Conservation (phyloP, 2,329 filamentous ascomycete species). For the Simplicillium aogashimaense region DNA sequence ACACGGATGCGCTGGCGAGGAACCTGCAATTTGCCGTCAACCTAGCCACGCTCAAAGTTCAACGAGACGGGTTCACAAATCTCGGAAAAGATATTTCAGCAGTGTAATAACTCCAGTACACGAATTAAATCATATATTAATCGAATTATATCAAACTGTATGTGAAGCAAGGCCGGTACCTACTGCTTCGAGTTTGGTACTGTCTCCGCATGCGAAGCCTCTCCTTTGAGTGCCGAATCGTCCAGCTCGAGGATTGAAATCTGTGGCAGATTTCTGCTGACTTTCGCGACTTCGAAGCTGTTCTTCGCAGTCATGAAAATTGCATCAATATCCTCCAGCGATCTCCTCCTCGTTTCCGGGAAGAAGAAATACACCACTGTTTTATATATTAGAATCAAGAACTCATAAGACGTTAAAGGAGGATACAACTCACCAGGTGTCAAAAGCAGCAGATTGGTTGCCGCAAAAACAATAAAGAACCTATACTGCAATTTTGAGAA, state of each 20-base stretch:
- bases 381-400: background rate
- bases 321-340: background rate
- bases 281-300: no score
- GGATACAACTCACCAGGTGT: background rate
- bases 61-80: constrained; percentile 53
- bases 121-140: no score
- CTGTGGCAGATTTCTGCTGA: no score
- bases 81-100: constrained; percentile 25
- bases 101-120: background rate
- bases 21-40: constrained; percentile 52
- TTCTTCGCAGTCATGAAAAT: background rate
- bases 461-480: background rate
- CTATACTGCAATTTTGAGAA: background rate
- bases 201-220: no score
- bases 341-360: background rate
- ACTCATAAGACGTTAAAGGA: background rate
- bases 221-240: no score
- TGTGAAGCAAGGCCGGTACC: no score
- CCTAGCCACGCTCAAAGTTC: constrained; percentile 58
- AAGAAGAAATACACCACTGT: background rate
- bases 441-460: background rate
- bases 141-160: no score
- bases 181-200: no score
- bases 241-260: no score
- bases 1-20: constrained; percentile 8